Base-by-base conservation (phyloP, 202 grass and related monocot genomes). In the Elaeis oleifera region DNA sequence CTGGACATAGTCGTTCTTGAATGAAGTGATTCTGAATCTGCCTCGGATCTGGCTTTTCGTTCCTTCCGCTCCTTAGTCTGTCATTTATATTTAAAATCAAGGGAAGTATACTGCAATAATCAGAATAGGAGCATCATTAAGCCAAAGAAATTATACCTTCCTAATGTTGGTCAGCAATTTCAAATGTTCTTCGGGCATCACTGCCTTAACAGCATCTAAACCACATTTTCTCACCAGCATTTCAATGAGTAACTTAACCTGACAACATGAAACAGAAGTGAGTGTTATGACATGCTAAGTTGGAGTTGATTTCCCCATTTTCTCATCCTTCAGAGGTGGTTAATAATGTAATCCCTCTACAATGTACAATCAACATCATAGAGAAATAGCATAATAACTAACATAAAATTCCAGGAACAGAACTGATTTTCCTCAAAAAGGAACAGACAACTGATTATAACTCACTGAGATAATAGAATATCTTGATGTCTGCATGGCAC, bases 151-250 rank as follows among this genome's bases (percentile, higher is more conserved):
- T 59, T 50, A 67, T 71, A 96, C 92, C 92, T 91, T 91, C 39
- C 84, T 78, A 65, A 96, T 96, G 39, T 91, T 96, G 39, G 84
- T 83, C 8, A 96, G 73, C 68, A 96, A 63, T 71, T 91, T 96
- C 81, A 96, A 89, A 72, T 96, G 92, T 71, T 96, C 92, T 77
- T 91, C 81, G 24, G 92, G 92, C 82, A 96, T 96, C 52, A 91
- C 87, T 51, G 79, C 81, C 63, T 89, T 96, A 36, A 96, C 92
- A 29, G 92, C 92, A 63, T 91, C 87, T 61, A 96, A 78, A 59
- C 92, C 92, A 75, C 92, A 96, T 89, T 91, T 96, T 60, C 68
- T 88, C 53, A 96, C 82, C 3, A 96, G 87, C 89, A 96, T 90
- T 59, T 89, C 92, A 70, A 96, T 50, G 22, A 96, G 79, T 71